Evolutionary conservation across 495 filamentous ascomycete species (phyloP).

Genomic region (Xylaria scruposa): DNA sequence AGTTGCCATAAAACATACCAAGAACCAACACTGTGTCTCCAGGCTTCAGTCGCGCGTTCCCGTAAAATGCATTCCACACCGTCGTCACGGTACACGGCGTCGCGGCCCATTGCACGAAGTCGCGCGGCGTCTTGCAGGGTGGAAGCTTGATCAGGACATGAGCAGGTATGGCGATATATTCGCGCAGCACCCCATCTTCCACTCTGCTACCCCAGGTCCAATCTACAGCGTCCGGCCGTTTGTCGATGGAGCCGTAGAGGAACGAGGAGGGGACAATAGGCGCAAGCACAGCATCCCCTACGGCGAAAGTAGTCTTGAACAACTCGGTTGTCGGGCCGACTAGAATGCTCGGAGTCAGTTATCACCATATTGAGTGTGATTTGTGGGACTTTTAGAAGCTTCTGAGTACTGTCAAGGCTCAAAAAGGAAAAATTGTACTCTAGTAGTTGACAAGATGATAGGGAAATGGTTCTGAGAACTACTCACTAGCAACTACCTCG

Average conservation of each 20-base stretch:
- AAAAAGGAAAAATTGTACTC: not conserved
- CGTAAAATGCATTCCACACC: conserved; percentile 60
- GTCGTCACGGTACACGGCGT: conserved; percentile 48
- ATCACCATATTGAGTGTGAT: not conserved
- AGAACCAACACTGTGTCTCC: conserved; percentile 26
- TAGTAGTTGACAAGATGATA: not conserved
- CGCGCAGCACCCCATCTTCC: conserved; percentile 4
- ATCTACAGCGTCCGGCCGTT: conserved; percentile 30
- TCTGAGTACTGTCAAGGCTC: not conserved
- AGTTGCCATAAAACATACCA: not conserved
- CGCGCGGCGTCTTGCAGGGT: not conserved
- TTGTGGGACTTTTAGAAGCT: not conserved
- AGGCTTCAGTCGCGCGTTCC: conserved; percentile 49
- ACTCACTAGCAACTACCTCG: conserved; percentile 22
- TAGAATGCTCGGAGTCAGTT: not conserved
- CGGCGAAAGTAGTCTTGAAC: conserved; percentile 3
- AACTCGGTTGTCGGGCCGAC: conserved; percentile 23
- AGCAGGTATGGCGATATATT: conserved; percentile 15
- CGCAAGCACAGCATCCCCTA: conserved; percentile 16
- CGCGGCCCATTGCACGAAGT: conserved; percentile 24
- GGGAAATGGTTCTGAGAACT: not conserved
- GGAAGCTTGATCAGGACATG: conserved; percentile 12
- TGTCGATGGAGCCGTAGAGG: conserved; percentile 58
- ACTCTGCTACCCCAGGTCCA: not conserved
- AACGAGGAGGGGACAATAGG: conserved; percentile 24